phyloP scores from a whole-genome alignment of 257 asterid species.

The Voacanga thouarsii region DNA sequence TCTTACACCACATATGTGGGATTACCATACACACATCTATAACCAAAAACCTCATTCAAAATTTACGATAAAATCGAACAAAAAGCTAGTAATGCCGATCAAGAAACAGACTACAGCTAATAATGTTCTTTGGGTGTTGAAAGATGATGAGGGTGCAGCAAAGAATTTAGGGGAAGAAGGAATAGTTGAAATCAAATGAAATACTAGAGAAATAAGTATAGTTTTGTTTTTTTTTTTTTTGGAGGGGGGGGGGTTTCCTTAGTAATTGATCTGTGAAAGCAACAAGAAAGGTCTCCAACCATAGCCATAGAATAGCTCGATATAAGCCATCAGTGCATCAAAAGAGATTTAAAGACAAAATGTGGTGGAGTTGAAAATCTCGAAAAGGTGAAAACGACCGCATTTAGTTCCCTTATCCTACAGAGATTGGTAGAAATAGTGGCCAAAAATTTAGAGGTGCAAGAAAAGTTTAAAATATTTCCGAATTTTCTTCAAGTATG shows the following conservation, averaged over 20 bases:
- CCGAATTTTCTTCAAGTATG: too few species aligned
- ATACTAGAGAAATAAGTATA: neutral
- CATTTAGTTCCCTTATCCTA: too few species aligned
- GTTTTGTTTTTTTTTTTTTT: too few species aligned
- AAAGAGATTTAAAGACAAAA: too few species aligned
- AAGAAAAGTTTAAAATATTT: too few species aligned
- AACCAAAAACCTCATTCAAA: slow-evolving; percentile 39
- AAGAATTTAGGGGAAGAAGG: slow-evolving; percentile 81
- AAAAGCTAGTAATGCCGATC: slow-evolving; percentile 52
- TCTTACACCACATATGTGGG: slow-evolving; percentile 84
- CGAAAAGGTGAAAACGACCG: too few species aligned
- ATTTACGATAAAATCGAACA: slow-evolving; percentile 50
- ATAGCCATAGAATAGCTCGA: too few species aligned
- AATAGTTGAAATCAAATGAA: slow-evolving; percentile 29
- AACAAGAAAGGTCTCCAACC: too few species aligned
- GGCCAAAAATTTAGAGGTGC: too few species aligned
- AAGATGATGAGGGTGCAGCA: slow-evolving; percentile 52
- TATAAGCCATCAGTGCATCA: too few species aligned
- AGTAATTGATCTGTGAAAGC: neutral
- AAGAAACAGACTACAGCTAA: slow-evolving; percentile 36
- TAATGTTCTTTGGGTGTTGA: slow-evolving; percentile 47
- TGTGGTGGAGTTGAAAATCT: too few species aligned
- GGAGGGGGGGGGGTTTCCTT: neutral
- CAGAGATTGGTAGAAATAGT: too few species aligned
- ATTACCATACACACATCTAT: slow-evolving; percentile 39